These are phyloP conservation scores for Sphaerulina musiva DNA, from an alignment of 2,329 filamentous ascomycete species.

Conservation along the genomic window DNA sequence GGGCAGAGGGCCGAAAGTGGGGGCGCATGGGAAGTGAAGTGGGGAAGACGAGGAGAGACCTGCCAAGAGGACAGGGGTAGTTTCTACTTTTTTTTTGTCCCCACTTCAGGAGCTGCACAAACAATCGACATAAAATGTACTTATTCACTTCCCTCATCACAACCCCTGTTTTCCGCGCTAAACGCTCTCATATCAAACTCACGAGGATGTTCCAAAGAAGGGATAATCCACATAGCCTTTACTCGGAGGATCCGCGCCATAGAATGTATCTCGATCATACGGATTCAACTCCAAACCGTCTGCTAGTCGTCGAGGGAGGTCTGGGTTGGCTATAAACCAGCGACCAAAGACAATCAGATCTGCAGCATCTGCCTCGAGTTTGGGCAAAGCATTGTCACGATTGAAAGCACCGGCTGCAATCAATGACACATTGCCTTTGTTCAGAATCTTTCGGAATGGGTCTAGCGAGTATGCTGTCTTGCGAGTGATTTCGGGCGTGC, in stretches of 20 bases:
- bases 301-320: conserved; percentile 42
- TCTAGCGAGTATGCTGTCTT: conserved; percentile 19
- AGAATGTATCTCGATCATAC: conserved; percentile 45
- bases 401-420: conserved; percentile 39
- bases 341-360: conserved; percentile 44
- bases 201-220: conserved; percentile 27
- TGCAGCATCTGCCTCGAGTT: conserved; percentile 37
- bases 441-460: conserved; percentile 22
- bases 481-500: conserved; percentile 28
- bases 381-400: conserved; percentile 33
- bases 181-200: not conserved
- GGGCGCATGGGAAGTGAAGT: too few species aligned
- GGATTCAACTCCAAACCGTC: conserved; percentile 40
- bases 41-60: too few species aligned
- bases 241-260: conserved; percentile 32
- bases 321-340: conserved; percentile 45
- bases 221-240: conserved; percentile 42
- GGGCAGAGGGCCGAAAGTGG: too few species aligned
- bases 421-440: conserved; percentile 28
- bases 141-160: not conserved
- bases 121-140: too few species aligned
- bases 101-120: too few species aligned
- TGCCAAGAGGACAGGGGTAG: too few species aligned
- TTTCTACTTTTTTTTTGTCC: too few species aligned
- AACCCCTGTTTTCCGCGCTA: not conserved